Evolutionary conservation across 345 rosid genomes (phyloP), one percentile per base, ranked within the genome.

Genomic region (Ceriops zippeliana): DNA sequence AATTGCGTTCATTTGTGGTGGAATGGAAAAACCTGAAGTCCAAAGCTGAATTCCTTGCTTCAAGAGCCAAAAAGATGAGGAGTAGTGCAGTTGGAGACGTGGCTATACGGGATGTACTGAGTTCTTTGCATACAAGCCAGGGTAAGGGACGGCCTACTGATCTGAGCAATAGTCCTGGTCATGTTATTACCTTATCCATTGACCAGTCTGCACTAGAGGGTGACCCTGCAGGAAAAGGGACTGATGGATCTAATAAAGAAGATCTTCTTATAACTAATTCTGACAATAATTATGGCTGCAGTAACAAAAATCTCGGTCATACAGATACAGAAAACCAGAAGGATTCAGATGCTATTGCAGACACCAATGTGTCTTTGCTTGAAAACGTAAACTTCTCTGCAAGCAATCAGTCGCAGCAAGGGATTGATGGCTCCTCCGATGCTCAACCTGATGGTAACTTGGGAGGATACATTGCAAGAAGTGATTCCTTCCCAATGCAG

Each of bases 21-120:
- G 96, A 95, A 79, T 86, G 82, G 92, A 91, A 83, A 83, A 87
- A 74, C 68, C 76, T 87, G 27, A 95, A 82, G 83, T 75, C 81
- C 59, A 86, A 78, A 82, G 93, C 91, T 78, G 97, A 90, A 52
- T 73, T 74, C 69, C 70, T 91, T 75, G 80, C 73, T 56, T 70
- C 80, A 68, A 95, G 82, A 87, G 86, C 83, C 35, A 83, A 85
- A 61, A 87, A 85, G 81, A 66, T 63, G 38, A 89, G 82, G 30
- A 62, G 80, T 38, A 71, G 69, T 75, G 76, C 82, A 31, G 69
- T 71, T 66, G 87, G 70, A 62, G 89, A 89, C 63, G 51, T 46
- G 64, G 61, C 69, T 53, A 17, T 71, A 46, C 83, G 74, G 78
- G 87, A 72, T 52, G 83, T 76, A 31, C 72, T 77, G 27, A 60